Evolutionary conservation across 495 filamentous ascomycete species (phyloP).

Genomic region (Terfezia claveryi): DNA sequence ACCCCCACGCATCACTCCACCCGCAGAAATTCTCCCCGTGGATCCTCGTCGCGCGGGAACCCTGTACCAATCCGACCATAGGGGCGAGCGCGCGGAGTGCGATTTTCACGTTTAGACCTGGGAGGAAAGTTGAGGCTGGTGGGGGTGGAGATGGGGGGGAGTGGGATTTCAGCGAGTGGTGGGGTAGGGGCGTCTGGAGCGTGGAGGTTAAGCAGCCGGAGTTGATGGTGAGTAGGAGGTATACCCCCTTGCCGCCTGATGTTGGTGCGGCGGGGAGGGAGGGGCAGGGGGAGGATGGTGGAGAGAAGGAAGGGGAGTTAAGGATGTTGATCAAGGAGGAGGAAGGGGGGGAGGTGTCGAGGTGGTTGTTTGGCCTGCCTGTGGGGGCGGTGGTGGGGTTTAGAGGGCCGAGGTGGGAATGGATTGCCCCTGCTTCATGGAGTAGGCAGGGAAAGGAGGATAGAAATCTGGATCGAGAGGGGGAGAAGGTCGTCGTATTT

Average conservation of each 20-base stretch:
- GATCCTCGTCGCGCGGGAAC: background rate
- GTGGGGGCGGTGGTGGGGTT: conserved; percentile 43
- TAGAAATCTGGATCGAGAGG: background rate
- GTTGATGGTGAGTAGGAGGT: conserved; percentile 66
- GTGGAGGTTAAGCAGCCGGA: conserved; percentile 88
- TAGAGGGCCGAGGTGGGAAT: conserved; percentile 57
- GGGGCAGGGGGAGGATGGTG: no score
- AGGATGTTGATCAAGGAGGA: conserved; percentile 35
- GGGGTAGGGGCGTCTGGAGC: background rate
- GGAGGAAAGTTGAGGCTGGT: background rate
- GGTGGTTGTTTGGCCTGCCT: conserved; percentile 33
- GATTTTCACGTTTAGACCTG: background rate
- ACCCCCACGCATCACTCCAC: background rate
- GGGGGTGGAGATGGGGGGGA: background rate
- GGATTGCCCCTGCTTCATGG: conserved; percentile 26
- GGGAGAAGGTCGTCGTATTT: conserved; percentile 37
- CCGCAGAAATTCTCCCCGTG: background rate
- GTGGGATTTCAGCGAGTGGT: background rate
- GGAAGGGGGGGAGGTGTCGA: conserved; percentile 32
- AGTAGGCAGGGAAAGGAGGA: background rate
- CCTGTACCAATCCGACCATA: background rate
- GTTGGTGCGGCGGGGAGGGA: background rate
- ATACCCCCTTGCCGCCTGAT: conserved; percentile 58
- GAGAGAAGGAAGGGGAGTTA: conserved; percentile 22
- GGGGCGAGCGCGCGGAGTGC: background rate